Evolutionary conservation across 805 yeast genomes (phyloP), one percentile per base, ranked within the genome.

Genomic region (Lipomyces spencermartinsiae): DNA sequence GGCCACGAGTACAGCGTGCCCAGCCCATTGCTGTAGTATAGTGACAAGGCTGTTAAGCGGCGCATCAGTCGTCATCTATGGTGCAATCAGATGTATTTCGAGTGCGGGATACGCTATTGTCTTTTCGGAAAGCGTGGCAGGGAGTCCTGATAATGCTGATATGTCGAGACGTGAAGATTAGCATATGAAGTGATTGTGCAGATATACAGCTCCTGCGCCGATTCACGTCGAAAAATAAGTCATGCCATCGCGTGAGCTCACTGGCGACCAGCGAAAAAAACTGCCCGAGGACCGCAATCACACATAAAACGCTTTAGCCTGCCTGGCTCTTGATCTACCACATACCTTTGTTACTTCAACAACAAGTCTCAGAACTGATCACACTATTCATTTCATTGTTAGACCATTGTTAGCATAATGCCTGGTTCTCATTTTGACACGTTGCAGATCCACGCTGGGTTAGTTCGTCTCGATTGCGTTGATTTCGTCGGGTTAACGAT

Each of bases 361-460:
- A 25, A 25, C 29, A 25, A 2, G 2, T 25, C 29, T 25, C 29
- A 25, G 29, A 25, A 25, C 29, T 3, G 25, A 7, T 9, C 8
- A 43, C 0, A n/a, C 49, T 16, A 43, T n/a, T 43, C 49, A 6
- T 19, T 43, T 43, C 22, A 43, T 43, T 43, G 49, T 43, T 43
- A 25, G 49, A 5, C 10, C 22, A 19, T 43, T 16, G 22, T 1
- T 1, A 43, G 49, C 9, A 4, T 3, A 16, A 69, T 67, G 71
- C 64, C 71, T 9, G 58, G 29, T 25, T 69, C 72, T 25, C 93
- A 89, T 76, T 92, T 92, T 75, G 97, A 93, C 76, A 93, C 97
- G 37, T 83, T 91, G 67, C 97, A 94, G 83, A 86, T 94, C 74
- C 98, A 94, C 80, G 97, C 97, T 64, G 99, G 99, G 72, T 65